A percentile compares a stretch with the other conserved stretches of the same genome.
Conservation (phyloP, 2,329 filamentous ascomycete species). For the Alternaria brassicicola region DNA sequence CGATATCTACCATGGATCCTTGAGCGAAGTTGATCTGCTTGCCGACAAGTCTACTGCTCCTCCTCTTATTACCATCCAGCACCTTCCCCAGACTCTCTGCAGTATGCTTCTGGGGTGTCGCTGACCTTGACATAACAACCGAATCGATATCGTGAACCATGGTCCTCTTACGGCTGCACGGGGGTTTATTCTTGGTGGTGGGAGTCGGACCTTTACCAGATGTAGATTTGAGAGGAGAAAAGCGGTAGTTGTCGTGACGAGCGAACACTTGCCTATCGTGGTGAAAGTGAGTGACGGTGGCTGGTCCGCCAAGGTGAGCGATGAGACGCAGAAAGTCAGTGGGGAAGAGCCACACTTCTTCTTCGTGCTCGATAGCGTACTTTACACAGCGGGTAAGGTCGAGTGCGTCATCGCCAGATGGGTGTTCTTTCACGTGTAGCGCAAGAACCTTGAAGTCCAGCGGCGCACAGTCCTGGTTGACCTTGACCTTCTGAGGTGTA, state of each 20-base stretch:
- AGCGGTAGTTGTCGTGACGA: conserved; percentile 15
- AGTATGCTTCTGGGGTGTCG: conserved; percentile 4
- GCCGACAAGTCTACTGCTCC: conserved; percentile 16
- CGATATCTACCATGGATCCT: conserved; percentile 1
- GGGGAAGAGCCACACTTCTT: conserved; percentile 36
- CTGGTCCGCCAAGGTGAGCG: conserved; percentile 24
- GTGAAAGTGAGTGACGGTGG: conserved; percentile 20
- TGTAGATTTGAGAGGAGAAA: not conserved
- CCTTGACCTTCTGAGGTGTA: conserved; percentile 1
- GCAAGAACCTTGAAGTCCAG: conserved; percentile 35
- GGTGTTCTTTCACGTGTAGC: conserved; percentile 28
- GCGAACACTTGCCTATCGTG: conserved; percentile 24
- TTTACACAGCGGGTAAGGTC: conserved; percentile 38
- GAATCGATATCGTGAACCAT: not conserved
- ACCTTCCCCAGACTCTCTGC: not conserved
- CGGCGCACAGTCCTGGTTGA: conserved; percentile 14
- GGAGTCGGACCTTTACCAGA: not conserved
- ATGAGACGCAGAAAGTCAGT: conserved; percentile 28
- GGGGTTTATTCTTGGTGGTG: not conserved
- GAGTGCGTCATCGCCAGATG: conserved; percentile 31
- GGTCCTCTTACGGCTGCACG: not conserved
- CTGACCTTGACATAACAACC: not conserved
- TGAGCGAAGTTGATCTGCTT: conserved; percentile 14
- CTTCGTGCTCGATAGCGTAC: conserved; percentile 24
- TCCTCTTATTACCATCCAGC: conserved; percentile 4